Base-by-base conservation (phyloP, 768 basidiomycete species). In the Phlebiopsis gigantea region DNA sequence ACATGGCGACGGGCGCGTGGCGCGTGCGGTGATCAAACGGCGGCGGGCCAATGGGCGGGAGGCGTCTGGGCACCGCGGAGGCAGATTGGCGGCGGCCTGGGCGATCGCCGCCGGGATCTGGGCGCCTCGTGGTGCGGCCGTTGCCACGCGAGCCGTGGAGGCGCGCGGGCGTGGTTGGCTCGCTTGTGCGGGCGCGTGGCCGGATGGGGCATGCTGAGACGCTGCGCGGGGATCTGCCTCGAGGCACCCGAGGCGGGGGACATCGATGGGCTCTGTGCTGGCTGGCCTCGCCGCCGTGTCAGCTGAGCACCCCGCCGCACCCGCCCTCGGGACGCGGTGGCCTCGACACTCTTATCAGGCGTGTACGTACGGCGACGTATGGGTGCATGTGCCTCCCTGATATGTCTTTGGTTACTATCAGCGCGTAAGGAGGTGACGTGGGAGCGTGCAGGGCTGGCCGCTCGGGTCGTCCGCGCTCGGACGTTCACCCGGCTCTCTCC, bases 331-430 rank as follows among this genome's bases (percentile, higher is more conserved):
- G 31, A 10, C 34, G 34, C 34, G 34, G 34, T 17, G 34, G 12
- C 34, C 12, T 10, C 34, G 12, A 17, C 34, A 39, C 34, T 2
- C 50, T 51, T 51, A 41, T 51, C 50, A 22, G 34, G 34, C n/a
- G n/a, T 22, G 34, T 51, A 51, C 50, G 50, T 51, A 51, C 21
- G 50, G 10, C 19, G 14, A 41, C 50, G 34, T 24, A 41, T 25
- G 21, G 39, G 34, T 17, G 50, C 50, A 51, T 41, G 39, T 51
- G 50, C 50, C 31, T 41, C 15, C 21, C 21, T 51, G 50, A 51
- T 51, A 41, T 51, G 50, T 51, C 50, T 51, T 39, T 51, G 50
- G 50, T 51, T 51, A 41, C 50, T 51, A 51, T 51, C 50, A 51
- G 50, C 22, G 50, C 30, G 29, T 21, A 21, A n/a, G 50, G 29